Evolutionary conservation across 257 asterid genomes (phyloP).

Genomic region (Phtheirospermum japonicum): DNA sequence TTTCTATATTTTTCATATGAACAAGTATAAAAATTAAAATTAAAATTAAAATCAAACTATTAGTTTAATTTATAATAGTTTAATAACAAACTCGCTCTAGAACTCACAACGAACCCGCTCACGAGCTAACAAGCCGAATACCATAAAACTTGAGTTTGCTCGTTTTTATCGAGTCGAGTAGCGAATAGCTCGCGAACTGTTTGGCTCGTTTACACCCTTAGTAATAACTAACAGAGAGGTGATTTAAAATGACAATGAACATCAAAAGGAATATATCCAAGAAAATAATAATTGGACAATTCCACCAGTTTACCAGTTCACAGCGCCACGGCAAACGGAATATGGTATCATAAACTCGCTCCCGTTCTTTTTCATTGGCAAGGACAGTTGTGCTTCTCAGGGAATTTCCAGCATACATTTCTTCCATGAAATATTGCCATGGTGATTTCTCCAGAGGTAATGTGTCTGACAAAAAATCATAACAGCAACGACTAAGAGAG

Average conservation of each 20-base stretch:
- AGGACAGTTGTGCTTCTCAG: slow-evolving; percentile 74
- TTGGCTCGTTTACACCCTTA: too few relatives aligned
- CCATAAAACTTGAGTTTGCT: too few relatives aligned
- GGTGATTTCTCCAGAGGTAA: slow-evolving; percentile 74
- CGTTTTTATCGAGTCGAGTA: too few relatives aligned
- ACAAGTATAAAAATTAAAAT: too few relatives aligned
- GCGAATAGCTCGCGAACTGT: too few relatives aligned
- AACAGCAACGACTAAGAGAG: slow-evolving; percentile 25
- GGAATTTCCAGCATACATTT: slow-evolving; percentile 85
- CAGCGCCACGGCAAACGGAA: slow-evolving; percentile 98
- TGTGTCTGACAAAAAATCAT: slow-evolving; percentile 41
- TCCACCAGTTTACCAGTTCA: slow-evolving; percentile 69
- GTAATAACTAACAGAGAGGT: slow-evolving; percentile 1
- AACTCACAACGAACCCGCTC: too few relatives aligned
- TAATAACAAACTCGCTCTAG: too few relatives aligned
- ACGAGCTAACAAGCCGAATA: too few relatives aligned
- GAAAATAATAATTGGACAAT: slow-evolving; percentile 21
- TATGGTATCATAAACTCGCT: slow-evolving; percentile 93
- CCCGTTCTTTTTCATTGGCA: slow-evolving; percentile 85
- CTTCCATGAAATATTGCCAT: slow-evolving; percentile 80
- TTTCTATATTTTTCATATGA: too few relatives aligned
- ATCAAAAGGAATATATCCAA: slow-evolving; percentile 6
- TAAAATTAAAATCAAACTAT: too few relatives aligned
- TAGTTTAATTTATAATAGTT: too few relatives aligned
- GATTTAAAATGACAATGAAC: slow-evolving; percentile 8